Base-by-base conservation (phyloP, 805 yeast species). In the Candida patagonica region DNA sequence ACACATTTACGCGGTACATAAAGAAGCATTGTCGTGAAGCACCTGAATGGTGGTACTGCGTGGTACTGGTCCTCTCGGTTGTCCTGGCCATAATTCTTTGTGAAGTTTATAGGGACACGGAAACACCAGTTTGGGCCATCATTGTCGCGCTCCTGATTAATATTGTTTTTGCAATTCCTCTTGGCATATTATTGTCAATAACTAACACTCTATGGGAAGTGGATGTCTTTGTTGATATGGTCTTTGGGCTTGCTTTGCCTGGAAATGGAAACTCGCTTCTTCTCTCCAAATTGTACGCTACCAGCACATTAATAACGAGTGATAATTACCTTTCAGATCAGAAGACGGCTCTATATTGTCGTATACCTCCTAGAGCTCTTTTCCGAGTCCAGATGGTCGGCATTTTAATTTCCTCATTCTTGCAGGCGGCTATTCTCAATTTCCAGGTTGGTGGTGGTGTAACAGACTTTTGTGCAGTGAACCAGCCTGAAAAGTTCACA, bases 1-100 rank as follows among this genome's bases (percentile, higher is more conserved):
- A 45, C 33, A 44, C 44, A n/a, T 43, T 41, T 30, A 25, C 38
- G 4, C 36, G 38, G 21, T 44, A 44, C 45, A 44, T 46, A 38
- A 19, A 45, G 5, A 26, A 35, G 3, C 78, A 79, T 54, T 33
- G 19, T 27, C 67, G 68, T 19, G 84, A 79, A 45, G 84, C 77
- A 17, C 89, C 88, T 1, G 80, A 76, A 47, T 74, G 77, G 76
- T 77, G 84, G 82, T 79, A 71, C 22, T 38, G 71, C 10, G 44
- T 63, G 12, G 62, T 77, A 21, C 61, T 75, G 7, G 46, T 63
- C 1, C 59, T 70, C 24, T 55, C 68, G 57, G 67, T 53, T 21
- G 58, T 61, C 0, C 27, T 37, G 9, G 45, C 41, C 12, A 36
- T 44, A 24, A 26, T 46, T 9, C 30, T 38, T 24, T 37, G 42